These are phyloP conservation scores for Pyricularia sp. DNA, from an alignment of 2,329 filamentous ascomycete genomes.

Conservation along the genomic window DNA sequence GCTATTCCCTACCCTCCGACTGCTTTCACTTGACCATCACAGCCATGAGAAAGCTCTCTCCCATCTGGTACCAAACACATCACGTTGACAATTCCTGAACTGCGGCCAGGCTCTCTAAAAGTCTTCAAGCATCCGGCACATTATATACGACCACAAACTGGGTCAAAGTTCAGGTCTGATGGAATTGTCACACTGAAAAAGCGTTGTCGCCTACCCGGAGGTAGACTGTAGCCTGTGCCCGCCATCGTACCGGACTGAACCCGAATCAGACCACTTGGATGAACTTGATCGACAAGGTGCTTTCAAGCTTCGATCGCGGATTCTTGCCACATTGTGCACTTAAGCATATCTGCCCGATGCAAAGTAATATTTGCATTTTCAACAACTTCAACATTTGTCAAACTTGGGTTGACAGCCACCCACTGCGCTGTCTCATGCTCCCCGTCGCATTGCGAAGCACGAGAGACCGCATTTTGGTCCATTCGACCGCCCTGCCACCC, in stretches of 20 bases:
- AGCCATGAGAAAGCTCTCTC: background rate
- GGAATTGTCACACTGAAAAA: background rate
- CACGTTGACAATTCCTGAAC: background rate
- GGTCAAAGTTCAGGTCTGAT: background rate
- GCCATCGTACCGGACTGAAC: background rate
- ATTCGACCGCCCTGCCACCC: background rate
- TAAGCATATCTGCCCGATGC: background rate
- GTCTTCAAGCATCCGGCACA: background rate
- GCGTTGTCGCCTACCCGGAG: background rate
- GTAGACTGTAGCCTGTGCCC: background rate
- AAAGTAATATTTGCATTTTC: background rate
- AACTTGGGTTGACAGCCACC: background rate
- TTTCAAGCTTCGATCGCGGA: background rate
- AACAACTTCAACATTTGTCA: background rate
- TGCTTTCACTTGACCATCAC: background rate
- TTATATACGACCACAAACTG: background rate
- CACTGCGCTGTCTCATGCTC: background rate
- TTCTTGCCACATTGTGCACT: background rate
- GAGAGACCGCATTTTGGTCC: background rate
- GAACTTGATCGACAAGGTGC: background rate
- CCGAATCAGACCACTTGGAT: background rate
- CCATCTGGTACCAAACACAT: background rate
- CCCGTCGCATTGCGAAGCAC: background rate
- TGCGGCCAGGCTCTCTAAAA: background rate
- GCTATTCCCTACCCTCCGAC: background rate